Evolutionary conservation across 495 filamentous ascomycete species (phyloP).

Genomic region (Neurospora sp.): DNA sequence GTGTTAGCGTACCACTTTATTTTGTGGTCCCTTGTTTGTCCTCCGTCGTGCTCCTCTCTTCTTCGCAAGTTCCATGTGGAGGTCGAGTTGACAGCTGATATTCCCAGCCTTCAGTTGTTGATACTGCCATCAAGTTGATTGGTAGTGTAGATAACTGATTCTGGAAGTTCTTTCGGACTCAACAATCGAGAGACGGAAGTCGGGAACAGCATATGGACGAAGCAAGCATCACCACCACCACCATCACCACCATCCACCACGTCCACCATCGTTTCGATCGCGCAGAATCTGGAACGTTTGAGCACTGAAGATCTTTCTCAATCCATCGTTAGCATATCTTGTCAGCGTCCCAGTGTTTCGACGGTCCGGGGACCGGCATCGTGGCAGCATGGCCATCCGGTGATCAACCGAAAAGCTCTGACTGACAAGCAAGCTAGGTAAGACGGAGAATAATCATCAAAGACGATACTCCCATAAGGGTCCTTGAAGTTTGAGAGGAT

Average conservation of each 20-base stretch:
- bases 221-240: background rate
- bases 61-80: background rate
- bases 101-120: background rate
- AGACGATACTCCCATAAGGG: background rate
- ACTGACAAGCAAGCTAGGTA: background rate
- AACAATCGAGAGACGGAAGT: background rate
- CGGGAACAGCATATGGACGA: background rate
- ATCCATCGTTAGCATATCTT: background rate
- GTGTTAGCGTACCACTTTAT: background rate
- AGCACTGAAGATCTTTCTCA: background rate
- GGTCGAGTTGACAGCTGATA: background rate
- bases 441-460: background rate
- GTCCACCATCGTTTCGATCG: background rate
- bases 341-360: background rate
- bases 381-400: background rate
- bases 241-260: background rate
- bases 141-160: background rate
- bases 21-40: background rate
- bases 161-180: background rate
- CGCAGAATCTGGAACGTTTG: background rate
- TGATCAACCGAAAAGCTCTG: background rate
- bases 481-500: background rate
- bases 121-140: background rate
- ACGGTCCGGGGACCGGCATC: background rate
- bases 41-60: background rate